phyloP scores from a whole-genome alignment of 371 early-diverging fungal genomes.

The Saksenaea vasiformis region DNA sequence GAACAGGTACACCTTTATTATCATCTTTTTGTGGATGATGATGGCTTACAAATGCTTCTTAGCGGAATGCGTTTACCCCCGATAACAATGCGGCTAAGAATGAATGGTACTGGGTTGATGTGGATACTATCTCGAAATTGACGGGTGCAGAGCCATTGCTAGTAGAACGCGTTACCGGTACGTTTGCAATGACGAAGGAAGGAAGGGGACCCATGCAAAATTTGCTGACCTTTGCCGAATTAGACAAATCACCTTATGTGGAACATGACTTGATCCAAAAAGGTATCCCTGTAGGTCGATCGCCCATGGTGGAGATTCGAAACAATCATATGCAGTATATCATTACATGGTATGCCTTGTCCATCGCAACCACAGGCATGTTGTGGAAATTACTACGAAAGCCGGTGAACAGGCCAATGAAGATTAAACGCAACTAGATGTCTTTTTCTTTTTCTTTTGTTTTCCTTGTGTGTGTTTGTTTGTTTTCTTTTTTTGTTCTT shows the following conservation, averaged over 20 bases:
- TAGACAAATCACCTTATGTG: slow-evolving; percentile 38
- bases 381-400: slow-evolving; percentile 54
- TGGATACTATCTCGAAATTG: slow-evolving; percentile 72
- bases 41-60: too few species aligned
- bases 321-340: slow-evolving; percentile 89
- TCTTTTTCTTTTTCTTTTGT: not conserved
- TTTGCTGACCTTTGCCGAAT: not conserved
- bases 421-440: slow-evolving; percentile 29
- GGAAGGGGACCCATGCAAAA: not conserved
- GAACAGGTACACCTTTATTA: slow-evolving; percentile 55
- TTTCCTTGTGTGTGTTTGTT: too few species aligned
- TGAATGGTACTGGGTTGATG: slow-evolving; percentile 86
- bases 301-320: slow-evolving; percentile 70
- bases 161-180: slow-evolving; percentile 73
- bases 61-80: slow-evolving; percentile 68
- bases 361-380: slow-evolving; percentile 70
- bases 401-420: slow-evolving; percentile 39
- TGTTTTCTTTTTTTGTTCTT: not conserved
- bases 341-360: slow-evolving; percentile 84
- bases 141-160: slow-evolving; percentile 69
- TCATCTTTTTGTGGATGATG: too few species aligned
- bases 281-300: slow-evolving; percentile 75
- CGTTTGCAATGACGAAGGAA: slow-evolving; percentile 15
- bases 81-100: slow-evolving; percentile 64
- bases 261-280: slow-evolving; percentile 54